Evolutionary conservation across 2,329 filamentous ascomycete genomes (phyloP), one percentile per base, ranked within the genome.

Genomic region (Paecilomyces formosus): DNA sequence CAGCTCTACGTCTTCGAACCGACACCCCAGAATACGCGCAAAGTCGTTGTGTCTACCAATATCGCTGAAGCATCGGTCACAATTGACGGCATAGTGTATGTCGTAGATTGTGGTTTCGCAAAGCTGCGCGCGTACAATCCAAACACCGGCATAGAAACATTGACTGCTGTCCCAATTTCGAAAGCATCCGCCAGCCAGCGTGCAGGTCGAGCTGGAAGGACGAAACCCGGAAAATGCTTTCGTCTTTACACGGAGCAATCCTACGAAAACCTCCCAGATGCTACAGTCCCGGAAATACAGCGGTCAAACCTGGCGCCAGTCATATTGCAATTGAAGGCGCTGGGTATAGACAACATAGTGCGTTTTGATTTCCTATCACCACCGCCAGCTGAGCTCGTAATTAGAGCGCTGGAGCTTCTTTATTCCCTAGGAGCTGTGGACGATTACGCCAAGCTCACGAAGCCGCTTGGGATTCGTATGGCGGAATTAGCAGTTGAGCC

Each of bases 21-120:
- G 57, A 79, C 92, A 1, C 86, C 90, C 0, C 86, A 90, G 61
- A 88, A 92, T 60, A 92, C 87, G 1, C 84, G 94, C 50, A 97
- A 97, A 70, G 89, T 97, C 45, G 89, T 99, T 35, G 87, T 97
- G 64, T 88, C 90, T 3, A 97, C 94, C 59, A 97, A 97, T 70
- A 97, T 97, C 63, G 92, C 94, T 12, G 94, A 99, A 78, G 93
- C 94, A 3, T 96, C 91, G 1, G 88, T 99, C 51, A 97, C 94
- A 15, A 95, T 97, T 58, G 88, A 94, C 56, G 92, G 91, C 2
- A 92, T 97, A 60, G 87, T 92, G 57, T 96, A 90, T 68, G 93
- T 99, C 5, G 79, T 97, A 55, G 94, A 99, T 72, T 87, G 85
- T 56, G 94, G 94, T 1, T 97, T 90, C 69, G 92, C 95, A 64